These are phyloP conservation scores for Gentiana dahurica DNA, from an alignment of 257 asterid species.

Conservation along the genomic window DNA sequence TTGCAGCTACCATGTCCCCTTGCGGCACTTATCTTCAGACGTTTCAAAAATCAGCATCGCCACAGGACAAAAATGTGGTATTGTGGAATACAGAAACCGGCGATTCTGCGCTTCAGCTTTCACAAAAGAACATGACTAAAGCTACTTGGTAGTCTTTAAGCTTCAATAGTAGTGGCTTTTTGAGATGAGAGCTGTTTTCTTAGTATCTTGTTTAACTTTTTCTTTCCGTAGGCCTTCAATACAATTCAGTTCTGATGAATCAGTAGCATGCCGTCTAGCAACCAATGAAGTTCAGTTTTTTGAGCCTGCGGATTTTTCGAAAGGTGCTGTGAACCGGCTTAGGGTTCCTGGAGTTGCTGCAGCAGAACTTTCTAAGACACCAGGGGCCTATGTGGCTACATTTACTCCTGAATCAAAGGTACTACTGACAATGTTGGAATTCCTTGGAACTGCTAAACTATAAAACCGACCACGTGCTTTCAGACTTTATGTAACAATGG, in stretches of 20 bases:
- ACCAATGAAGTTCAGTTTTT: conserved; percentile 86
- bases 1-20: conserved; percentile 83
- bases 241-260: conserved; percentile 64
- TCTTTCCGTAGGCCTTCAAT: conserved; percentile 58
- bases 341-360: conserved; percentile 86
- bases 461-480: no score
- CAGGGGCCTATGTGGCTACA: conserved; percentile 64
- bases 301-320: conserved; percentile 60
- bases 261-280: conserved; percentile 68
- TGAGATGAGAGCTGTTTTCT: conserved; percentile 3
- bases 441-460: no score
- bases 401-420: conserved; percentile 97
- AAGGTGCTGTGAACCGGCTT: conserved; percentile 63
- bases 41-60: conserved; percentile 58
- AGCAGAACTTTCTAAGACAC: conserved; percentile 68
- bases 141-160: conserved; percentile 52
- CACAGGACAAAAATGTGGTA: conserved; percentile 71
- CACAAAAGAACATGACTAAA: conserved; percentile 80
- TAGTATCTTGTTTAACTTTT: conserved; percentile 5
- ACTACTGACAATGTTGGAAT: background rate
- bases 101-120: conserved; percentile 48
- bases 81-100: conserved; percentile 66
- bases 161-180: background rate
- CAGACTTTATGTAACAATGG: no score
- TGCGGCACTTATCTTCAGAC: conserved; percentile 82